Evolutionary conservation across 2,329 filamentous ascomycete genomes (phyloP).

Genomic region (Talaromyces atroroseus): DNA sequence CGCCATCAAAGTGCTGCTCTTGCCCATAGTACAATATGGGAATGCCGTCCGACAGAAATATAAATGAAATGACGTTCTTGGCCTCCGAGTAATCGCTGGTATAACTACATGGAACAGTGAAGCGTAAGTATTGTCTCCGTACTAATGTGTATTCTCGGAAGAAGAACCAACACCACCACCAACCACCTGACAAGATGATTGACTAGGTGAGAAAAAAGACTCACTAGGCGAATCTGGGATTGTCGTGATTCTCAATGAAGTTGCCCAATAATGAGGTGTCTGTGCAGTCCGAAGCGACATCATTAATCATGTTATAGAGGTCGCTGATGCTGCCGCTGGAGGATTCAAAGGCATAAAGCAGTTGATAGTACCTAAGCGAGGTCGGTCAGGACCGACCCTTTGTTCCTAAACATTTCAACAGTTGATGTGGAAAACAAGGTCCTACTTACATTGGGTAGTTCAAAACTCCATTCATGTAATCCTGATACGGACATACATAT

Average conservation of each 20-base stretch:
- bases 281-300: constrained; percentile 28
- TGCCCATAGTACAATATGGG: constrained; percentile 63
- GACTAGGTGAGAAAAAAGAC: neutral
- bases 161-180: neutral
- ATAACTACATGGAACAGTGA: constrained; percentile 15
- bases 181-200: no score
- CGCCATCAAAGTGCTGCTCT: constrained; percentile 57
- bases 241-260: constrained; percentile 60
- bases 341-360: constrained; percentile 32
- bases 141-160: neutral
- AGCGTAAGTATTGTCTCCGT: neutral
- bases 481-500: constrained; percentile 43
- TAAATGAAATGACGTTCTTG: constrained; percentile 58
- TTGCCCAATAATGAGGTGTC: constrained; percentile 48
- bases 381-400: no score
- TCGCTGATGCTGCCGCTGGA: constrained; percentile 30
- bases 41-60: constrained; percentile 56
- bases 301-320: constrained; percentile 32
- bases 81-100: constrained; percentile 41
- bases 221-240: constrained; percentile 48
- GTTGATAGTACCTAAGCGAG: constrained; percentile 23
- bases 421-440: no score
- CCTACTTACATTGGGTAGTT: constrained; percentile 40
- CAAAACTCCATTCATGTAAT: constrained; percentile 41
- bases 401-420: neutral